These are phyloP conservation scores for Rhinocladiella mackenziei DNA, from an alignment of 2,329 filamentous ascomycete genomes.

Conservation along the genomic window DNA sequence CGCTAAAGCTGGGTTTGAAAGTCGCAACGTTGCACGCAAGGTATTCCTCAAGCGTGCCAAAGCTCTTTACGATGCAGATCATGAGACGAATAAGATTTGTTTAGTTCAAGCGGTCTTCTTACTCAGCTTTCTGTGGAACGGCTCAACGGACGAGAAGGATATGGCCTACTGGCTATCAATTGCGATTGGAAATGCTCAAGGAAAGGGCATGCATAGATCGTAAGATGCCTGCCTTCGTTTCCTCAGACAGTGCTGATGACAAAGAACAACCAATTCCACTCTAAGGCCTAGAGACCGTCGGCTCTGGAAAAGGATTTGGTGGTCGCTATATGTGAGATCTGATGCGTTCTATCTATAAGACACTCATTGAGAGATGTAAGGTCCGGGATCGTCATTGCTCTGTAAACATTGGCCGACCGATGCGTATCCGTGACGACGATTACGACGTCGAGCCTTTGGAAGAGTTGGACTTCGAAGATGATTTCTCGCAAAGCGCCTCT, in stretches of 20 bases:
- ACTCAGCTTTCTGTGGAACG: constrained; percentile 30
- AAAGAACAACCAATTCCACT: constrained; percentile 22
- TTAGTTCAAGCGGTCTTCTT: constrained; percentile 26
- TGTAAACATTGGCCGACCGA: constrained; percentile 28
- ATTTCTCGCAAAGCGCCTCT: not conserved
- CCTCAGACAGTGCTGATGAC: not conserved
- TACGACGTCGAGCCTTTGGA: constrained; percentile 22
- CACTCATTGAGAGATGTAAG: constrained; percentile 12
- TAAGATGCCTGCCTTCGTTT: constrained; percentile 12
- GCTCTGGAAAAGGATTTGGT: constrained; percentile 28
- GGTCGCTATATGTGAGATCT: constrained; percentile 25
- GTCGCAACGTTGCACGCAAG: constrained; percentile 28
- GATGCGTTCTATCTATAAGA: not conserved
- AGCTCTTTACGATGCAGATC: constrained; percentile 31
- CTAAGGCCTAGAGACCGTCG: constrained; percentile 16
- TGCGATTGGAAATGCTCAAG: constrained; percentile 30
- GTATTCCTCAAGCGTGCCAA: constrained; percentile 31
- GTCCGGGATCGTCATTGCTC: constrained; percentile 28
- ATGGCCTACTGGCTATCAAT: constrained; percentile 32
- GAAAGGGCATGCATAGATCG: constrained; percentile 31
- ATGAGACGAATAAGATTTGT: constrained; percentile 29
- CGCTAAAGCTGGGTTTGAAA: constrained; percentile 25
- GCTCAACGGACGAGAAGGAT: constrained; percentile 31
- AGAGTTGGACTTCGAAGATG: constrained; percentile 15
- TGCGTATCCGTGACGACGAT: constrained; percentile 30